Base-by-base conservation (phyloP, 176 grass and related monocot genomes). In the Rhynchospora pubera region DNA sequence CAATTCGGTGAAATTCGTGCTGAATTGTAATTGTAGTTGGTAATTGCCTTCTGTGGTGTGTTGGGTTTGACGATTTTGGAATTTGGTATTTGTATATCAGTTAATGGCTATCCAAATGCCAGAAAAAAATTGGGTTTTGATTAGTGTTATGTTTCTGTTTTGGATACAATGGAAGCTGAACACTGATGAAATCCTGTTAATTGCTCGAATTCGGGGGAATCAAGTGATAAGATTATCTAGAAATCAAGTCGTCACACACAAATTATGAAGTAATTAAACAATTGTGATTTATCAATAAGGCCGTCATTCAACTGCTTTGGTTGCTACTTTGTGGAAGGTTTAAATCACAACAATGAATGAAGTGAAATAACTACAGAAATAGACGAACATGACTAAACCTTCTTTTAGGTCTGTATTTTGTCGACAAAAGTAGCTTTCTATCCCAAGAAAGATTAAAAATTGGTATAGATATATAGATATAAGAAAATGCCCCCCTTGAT, bases 361-460 rank as follows among this genome's bases (percentile, higher is more conserved):
- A 21, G 53, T 56, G 53, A 56, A 52, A 52, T 52, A 52, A 52
- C 12, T 52, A 13, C 50, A 52, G 70, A 21, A 15, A 21, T 65
- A 7, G 18, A 69, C 19, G 7, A 16, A 46, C 45, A 77, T 58
- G 21, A n/a, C 30, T 65, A 53, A 47, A 16, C 50, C 34, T 39
- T 83, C 2, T 70, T 88, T 13, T 42, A 44, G 34, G 71, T 78
- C 62, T 84, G 34, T 46, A 10, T 43, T 82, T n/a, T 85, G 18
- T 78, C 22, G 68, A 44, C 9, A 63, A 82, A 89, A 19, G 26
- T 24, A 68, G 26, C 26, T 28, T 1, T 28, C 26, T 28, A 28
- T 28, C 26, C 26, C 26, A 28, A 28, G 26, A 28, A 28, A 28
- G 26, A 1, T 1, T 1, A n/a, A 28, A 26, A 60, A 56, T 59